Conservation (phyloP, 306 rosid genomes). For the Sicyos baderoa region DNA sequence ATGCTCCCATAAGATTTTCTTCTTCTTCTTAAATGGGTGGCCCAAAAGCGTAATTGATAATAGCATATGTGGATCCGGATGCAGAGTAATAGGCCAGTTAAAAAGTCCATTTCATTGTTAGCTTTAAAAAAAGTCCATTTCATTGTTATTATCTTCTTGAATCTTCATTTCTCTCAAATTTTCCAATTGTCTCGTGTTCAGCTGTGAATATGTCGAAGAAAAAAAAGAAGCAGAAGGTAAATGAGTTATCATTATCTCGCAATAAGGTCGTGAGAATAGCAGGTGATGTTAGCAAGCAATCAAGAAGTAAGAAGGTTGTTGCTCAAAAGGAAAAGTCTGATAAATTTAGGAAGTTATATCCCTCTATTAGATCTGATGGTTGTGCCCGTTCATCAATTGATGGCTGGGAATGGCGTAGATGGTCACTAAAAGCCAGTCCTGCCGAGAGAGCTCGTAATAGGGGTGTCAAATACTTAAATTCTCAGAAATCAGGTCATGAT, state of each 20-base stretch:
- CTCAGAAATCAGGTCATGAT: conserved; percentile 37
- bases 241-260: conserved; percentile 26
- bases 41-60: too few relatives aligned
- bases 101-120: too few relatives aligned
- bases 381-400: conserved; percentile 79
- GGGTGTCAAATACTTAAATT: conserved; percentile 39
- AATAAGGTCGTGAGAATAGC: conserved; percentile 54
- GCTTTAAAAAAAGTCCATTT: neutral
- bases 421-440: conserved; percentile 77
- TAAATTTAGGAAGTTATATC: conserved; percentile 41
- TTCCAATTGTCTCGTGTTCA: conserved; percentile 27
- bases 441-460: conserved; percentile 65
- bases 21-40: too few relatives aligned
- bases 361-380: conserved; percentile 70
- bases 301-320: conserved; percentile 34
- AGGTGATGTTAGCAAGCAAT: conserved; percentile 32
- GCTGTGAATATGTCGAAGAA: conserved; percentile 47
- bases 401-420: conserved; percentile 93
- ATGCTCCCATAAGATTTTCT: too few relatives aligned
- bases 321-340: conserved; percentile 30
- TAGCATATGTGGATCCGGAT: too few relatives aligned
- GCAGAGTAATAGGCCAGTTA: too few relatives aligned
- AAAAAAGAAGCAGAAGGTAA: conserved; percentile 48
- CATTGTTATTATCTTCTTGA: conserved; percentile 12
- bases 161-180: neutral